Evolutionary conservation across 1,284 basidiomycete species (phyloP).

Genomic region (Abortiporus biennis): DNA sequence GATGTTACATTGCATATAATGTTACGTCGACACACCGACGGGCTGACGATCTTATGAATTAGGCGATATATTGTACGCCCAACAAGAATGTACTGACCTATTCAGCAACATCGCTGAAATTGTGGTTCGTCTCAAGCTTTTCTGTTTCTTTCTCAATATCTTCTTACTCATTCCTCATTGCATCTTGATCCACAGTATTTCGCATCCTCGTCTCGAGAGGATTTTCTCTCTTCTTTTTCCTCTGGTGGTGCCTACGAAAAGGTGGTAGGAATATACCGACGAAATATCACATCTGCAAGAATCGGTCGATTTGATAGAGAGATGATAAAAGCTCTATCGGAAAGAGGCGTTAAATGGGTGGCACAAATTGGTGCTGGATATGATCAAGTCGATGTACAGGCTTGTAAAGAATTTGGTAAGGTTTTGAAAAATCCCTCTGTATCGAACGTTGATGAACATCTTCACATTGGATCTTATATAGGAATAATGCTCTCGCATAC

Average conservation of each 20-base stretch:
- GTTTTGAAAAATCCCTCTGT: not conserved
- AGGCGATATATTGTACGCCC: constrained; percentile 78
- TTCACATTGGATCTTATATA: too few relatives aligned
- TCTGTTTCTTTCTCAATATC: not conserved
- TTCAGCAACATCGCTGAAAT: constrained; percentile 68
- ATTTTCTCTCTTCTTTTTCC: constrained; percentile 63
- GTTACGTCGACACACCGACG: too few relatives aligned
- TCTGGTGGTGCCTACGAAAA: constrained; percentile 70
- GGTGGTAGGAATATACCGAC: constrained; percentile 75
- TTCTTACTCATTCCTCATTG: too few relatives aligned
- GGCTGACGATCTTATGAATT: not conserved
- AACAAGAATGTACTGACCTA: constrained; percentile 64
- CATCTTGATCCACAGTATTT: constrained; percentile 30
- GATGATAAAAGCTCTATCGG: constrained; percentile 62
- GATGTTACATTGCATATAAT: too few relatives aligned
- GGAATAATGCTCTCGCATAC: constrained; percentile 87
- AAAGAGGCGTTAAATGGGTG: constrained; percentile 77
- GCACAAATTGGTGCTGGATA: constrained; percentile 94
- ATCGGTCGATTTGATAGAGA: constrained; percentile 81
- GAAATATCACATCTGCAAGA: constrained; percentile 55
- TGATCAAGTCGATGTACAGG: constrained; percentile 76
- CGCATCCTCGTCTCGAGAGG: constrained; percentile 59
- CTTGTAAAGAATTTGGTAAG: constrained; percentile 60
- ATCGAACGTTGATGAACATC: not conserved
- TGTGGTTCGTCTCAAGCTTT: constrained; percentile 48